Evolutionary conservation across 352 stramenopile species (phyloP).

Genomic region (Pythium angustatum): DNA sequence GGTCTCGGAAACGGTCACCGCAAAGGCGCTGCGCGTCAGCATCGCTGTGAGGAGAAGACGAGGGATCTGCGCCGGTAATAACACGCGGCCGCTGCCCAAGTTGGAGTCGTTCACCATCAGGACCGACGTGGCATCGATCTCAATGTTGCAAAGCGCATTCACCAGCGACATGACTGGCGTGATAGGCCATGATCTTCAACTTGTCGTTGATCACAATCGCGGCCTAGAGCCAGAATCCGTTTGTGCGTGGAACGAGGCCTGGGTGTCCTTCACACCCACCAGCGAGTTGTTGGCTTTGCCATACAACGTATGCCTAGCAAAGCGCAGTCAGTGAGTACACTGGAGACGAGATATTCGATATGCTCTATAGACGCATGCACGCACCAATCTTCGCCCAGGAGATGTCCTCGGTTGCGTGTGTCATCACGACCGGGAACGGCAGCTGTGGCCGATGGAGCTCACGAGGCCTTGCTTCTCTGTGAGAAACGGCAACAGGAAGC

Average conservation of each 20-base stretch:
- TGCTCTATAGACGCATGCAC: too few relatives aligned
- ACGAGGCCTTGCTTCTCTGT: slow-evolving; percentile 51
- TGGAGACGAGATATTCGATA: too few relatives aligned
- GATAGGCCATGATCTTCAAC: slow-evolving; percentile 81
- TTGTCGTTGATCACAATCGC: slow-evolving; percentile 59
- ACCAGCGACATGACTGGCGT: slow-evolving; percentile 74
- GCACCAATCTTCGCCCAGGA: slow-evolving; percentile 78
- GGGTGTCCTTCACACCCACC: slow-evolving; percentile 67
- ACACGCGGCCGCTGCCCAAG: slow-evolving; percentile 62
- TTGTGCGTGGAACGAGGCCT: slow-evolving; percentile 51
- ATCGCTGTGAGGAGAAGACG: slow-evolving; percentile 55
- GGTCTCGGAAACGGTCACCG: slow-evolving; percentile 84
- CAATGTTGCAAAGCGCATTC: slow-evolving; percentile 79
- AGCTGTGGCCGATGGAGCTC: slow-evolving; percentile 31
- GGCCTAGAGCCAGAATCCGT: slow-evolving; percentile 54
- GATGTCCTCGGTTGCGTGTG: slow-evolving; percentile 71
- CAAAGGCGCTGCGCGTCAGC: slow-evolving; percentile 74
- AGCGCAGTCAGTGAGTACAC: too few relatives aligned
- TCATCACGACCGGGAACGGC: slow-evolving; percentile 61
- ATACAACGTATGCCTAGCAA: slow-evolving; percentile 48
- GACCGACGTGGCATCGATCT: slow-evolving; percentile 70
- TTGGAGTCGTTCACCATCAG: slow-evolving; percentile 84
- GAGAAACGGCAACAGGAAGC: slow-evolving; percentile 76
- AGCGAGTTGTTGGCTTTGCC: slow-evolving; percentile 44
- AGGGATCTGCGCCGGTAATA: slow-evolving; percentile 74